phyloP scores from a whole-genome alignment of 768 basidiomycete genomes.

The Lentinula guzmanii region DNA sequence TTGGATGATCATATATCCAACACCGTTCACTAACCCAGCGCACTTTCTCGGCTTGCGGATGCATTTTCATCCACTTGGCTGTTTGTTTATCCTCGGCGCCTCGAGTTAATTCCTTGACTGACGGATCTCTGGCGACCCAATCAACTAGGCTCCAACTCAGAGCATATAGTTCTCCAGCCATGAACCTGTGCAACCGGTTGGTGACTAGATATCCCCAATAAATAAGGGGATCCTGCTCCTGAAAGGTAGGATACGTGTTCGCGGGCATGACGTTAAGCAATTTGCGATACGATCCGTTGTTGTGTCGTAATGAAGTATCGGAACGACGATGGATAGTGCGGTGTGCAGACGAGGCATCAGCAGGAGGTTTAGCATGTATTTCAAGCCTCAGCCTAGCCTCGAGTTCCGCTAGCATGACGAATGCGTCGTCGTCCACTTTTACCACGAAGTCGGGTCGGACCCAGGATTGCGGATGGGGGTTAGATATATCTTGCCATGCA shows the following conservation, averaged over 20 bases:
- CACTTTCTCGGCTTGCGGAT: slow-evolving; percentile 73
- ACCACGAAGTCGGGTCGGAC: slow-evolving; percentile 87
- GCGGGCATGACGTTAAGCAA: not conserved
- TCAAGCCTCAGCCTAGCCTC: slow-evolving; percentile 84
- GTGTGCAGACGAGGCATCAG: not conserved
- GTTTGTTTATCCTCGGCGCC: slow-evolving; percentile 95
- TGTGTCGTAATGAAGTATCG: not conserved
- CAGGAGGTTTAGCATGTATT: slow-evolving; percentile 41
- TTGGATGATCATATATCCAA: slow-evolving; percentile 98
- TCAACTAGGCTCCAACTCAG: slow-evolving; percentile 84
- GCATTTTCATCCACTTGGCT: slow-evolving; percentile 85
- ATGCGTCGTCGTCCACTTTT: slow-evolving; percentile 94
- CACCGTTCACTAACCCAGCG: slow-evolving; percentile 91
- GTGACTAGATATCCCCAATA: slow-evolving; percentile 92
- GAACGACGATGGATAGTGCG: not conserved
- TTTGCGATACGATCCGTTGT: not conserved
- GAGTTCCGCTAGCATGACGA: slow-evolving; percentile 91
- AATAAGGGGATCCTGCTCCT: slow-evolving; percentile 57
- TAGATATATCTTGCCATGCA: slow-evolving; percentile 45
- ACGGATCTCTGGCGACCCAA: slow-evolving; percentile 76
- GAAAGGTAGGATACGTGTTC: not conserved
- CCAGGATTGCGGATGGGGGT: slow-evolving; percentile 51
- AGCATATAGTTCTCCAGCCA: slow-evolving; percentile 93
- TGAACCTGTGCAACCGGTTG: slow-evolving; percentile 81
- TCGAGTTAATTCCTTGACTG: slow-evolving; percentile 56